Base-by-base conservation (phyloP, 1,284 basidiomycete species). In the Microstroma glucosiphilum region DNA sequence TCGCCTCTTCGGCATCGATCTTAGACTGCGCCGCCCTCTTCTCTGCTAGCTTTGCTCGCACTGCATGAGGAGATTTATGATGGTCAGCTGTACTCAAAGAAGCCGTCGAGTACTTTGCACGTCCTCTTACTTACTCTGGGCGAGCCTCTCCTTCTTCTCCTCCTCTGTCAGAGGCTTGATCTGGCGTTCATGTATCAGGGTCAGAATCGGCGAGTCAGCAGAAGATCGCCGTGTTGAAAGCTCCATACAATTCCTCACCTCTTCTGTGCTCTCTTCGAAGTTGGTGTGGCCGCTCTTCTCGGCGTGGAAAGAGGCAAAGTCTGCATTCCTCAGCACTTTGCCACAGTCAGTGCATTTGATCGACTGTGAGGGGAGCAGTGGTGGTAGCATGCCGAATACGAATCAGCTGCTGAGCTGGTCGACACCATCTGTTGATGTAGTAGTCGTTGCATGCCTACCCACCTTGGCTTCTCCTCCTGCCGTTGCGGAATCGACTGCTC, bases 201-300 rank as follows among this genome's bases (percentile, higher is more conserved):
- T n/a, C 23, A 21, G 49, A 19, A 41, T 40, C 13, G 9, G 9
- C 30, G 6, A 17, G 1, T 30, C 42, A 49, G 19, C 11, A 37
- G 6, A 3, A 26, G 12, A 1, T 17, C 30, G 0, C 12, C 13
- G 17, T 40, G 19, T 41, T 8, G 23, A 40, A 7, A 17, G 37
- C 70, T 80, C 64, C 40, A 90, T 13, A 1, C 91, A 4, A 4
- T 37, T 9, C 4, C 30, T 37, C 30, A 37, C 30, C 84, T 96
- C 93, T 77, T 97, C 92, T 0, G 88, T 90, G 4, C 90, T 92
- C 79, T 98, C 93, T 77, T 94, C 92, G 70, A 96, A 96, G 40
- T 75, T 68, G 23, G 71, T 88, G 77, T 97, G 93, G 0, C 93
- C 93, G 67, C 88, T 90, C 82, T 92, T 93, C 80, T 96, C 91